Base-by-base conservation (phyloP, 495 filamentous ascomycete species). In the Talaromyces thailandensis region DNA sequence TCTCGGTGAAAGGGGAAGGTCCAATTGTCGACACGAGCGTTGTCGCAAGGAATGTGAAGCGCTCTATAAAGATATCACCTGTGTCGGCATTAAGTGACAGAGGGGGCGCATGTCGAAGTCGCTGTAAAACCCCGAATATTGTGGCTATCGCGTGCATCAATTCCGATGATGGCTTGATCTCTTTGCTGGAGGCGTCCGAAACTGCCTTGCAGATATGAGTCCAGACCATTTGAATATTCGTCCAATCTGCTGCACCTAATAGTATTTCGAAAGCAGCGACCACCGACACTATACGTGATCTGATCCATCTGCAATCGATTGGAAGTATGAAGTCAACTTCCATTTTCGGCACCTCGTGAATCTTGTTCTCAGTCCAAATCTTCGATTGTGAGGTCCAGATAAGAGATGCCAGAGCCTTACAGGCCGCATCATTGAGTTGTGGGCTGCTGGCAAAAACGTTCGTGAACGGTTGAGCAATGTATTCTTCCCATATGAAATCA, bases 221-320 rank as follows among this genome's bases (percentile, higher is more conserved):
- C 93, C 94, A 97, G 45, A 93, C 77, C 11, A 71, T 70, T 37
- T 77, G 79, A 26, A 84, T 78, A 28, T 76, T 69, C 2, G 74
- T 74, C 73, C 83, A 82, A 21, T 84, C 81, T 0, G 82, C 80
- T 29, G 75, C 73, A 32, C 79, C 76, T 4, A 96, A 71, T 6
- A 92, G 76, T 3, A 79, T 80, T 58, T 88, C 85, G 23, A 96
- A 78, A 2, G 88, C 76, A 6, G 71, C 72, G 53, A 96, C 75
- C 2, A 97, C 79, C 25, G 71, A 75, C 0, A 70, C 64, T 6
- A 86, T 75, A 64, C 87, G 88, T 58, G 82, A 85, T 63, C 93
- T 85, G n/a, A 95, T 75, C 94, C 94, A 98, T 77, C 87, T 90
- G 8, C 89, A 79, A 69, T 97, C 91, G 12, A 96, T 71, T 2